A percentile compares a stretch with the other conserved stretches of the same genome.
phyloP scores from a whole-genome alignment of 2,329 filamentous ascomycete species.

The Orbilia oligospora region DNA sequence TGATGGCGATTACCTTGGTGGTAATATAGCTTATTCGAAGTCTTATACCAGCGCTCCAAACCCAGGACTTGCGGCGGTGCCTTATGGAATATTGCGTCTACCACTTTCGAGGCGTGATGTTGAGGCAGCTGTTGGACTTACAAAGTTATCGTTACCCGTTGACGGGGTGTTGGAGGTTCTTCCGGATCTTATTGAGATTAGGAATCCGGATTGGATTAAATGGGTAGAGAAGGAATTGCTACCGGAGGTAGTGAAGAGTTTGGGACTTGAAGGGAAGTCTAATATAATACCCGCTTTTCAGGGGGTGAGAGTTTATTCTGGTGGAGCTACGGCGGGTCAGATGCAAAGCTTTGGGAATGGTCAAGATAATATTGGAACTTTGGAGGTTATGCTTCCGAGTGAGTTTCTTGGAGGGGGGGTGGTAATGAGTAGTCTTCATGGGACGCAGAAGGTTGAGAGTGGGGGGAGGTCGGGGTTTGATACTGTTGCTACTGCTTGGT shows the following conservation, averaged over 20 bases:
- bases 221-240: not conserved
- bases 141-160: too few relatives aligned
- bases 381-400: slow-evolving; percentile 31
- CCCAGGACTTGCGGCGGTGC: not conserved
- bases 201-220: not conserved
- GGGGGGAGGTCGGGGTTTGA: slow-evolving; percentile 7
- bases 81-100: slow-evolving; percentile 2
- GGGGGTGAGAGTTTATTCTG: not conserved
- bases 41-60: not conserved
- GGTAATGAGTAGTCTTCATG: not conserved
- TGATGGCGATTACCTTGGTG: too few relatives aligned
- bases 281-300: too few relatives aligned
- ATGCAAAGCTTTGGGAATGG: too few relatives aligned
- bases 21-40: too few relatives aligned
- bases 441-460: slow-evolving; percentile 1
- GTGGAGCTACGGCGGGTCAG: not conserved
- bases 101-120: slow-evolving; percentile 17
- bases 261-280: too few relatives aligned
- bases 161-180: not conserved
- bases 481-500: slow-evolving; percentile 34
- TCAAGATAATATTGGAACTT: too few relatives aligned
- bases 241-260: not conserved
- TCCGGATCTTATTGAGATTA: not conserved
- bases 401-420: slow-evolving; percentile 21
- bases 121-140: not conserved